Conservation (phyloP, 108 stramenopile genomes). For the Hondaea fermentalgiana region DNA sequence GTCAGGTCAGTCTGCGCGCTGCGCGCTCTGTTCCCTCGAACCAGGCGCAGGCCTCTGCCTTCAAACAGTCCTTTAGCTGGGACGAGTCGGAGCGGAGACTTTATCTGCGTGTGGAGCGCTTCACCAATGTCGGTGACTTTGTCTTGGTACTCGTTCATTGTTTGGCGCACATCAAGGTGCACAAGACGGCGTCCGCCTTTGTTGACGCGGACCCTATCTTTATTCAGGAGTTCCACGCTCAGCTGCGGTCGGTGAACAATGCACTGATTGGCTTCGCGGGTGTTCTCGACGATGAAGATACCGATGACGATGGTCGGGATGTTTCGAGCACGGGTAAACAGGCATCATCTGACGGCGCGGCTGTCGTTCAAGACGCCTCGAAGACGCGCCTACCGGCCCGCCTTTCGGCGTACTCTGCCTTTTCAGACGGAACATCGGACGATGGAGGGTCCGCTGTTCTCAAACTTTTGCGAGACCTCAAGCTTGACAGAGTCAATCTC, state of each 20-base stretch:
- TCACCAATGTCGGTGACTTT: background rate
- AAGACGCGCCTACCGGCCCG: background rate
- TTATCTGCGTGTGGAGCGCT: background rate
- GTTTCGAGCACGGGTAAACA: background rate
- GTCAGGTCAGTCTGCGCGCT: background rate
- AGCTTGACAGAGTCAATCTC: background rate
- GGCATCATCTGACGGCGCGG: too few relatives aligned
- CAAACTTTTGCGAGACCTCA: background rate
- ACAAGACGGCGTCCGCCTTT: background rate
- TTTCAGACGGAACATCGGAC: background rate
- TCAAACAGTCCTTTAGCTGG: background rate
- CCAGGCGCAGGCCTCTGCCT: background rate
- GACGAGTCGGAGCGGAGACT: background rate
- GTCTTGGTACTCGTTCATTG: background rate
- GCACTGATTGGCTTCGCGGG: background rate
- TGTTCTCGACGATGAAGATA: background rate
- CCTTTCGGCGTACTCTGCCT: background rate
- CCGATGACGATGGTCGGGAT: background rate
- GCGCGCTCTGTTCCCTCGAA: background rate
- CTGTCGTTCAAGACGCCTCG: too few relatives aligned
- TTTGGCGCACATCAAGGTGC: background rate
- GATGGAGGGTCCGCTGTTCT: background rate
- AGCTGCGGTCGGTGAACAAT: background rate
- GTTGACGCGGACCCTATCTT: background rate
- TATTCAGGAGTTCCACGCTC: background rate